Evolutionary conservation across 768 basidiomycete species (phyloP), one percentile per base, ranked within the genome.

Genomic region (Clavaria fumosa): DNA sequence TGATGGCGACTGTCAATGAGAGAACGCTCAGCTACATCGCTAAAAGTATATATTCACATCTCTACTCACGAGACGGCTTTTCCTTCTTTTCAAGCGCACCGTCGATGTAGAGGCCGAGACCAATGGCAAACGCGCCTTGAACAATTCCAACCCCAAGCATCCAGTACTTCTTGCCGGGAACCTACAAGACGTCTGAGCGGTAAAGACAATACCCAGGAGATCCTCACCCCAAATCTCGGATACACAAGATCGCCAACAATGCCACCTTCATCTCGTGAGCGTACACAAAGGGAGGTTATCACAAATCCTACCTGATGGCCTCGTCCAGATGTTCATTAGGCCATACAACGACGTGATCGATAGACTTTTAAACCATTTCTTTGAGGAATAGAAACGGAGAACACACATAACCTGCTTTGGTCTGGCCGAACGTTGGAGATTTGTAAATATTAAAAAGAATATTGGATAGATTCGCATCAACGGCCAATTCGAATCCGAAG

Each of bases 401-500:
- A 45, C 41, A 22, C 20, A 48, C 47, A 45, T 75, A 75, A 7
- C 72, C 73, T 12, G 72, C 68, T 30, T 60, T 59, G 20, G 65
- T 60, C 47, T 69, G 68, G 11, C 61, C 59, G 38, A 75, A 65
- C 3, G 53, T 46, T 30, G 51, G 50, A 41, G 57, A 54, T 35
- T 42, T 54, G 50, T 57, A 65, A 12, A 67, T 47, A 6, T 31
- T 47, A 43, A 59, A 63, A 11, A 72, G 51, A 5, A 67, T 57
- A 39, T 55, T 62, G n/a, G 66, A 60, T 45, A 75, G 54, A 41
- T 65, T 63, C 5, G 63, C 64, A 45, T 77, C 70, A 30, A 77
- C 61, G 1, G 66, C 63, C 5, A 77, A 61, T 50, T 75, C 74
- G 32, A 64, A 60, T 0, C 74, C 73, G 44, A 75, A 75, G 2